A percentile compares a stretch with the other conserved stretches of the same genome.
phyloP scores from a whole-genome alignment of 2,329 filamentous ascomycete genomes.

The Talaromyces sp. region DNA sequence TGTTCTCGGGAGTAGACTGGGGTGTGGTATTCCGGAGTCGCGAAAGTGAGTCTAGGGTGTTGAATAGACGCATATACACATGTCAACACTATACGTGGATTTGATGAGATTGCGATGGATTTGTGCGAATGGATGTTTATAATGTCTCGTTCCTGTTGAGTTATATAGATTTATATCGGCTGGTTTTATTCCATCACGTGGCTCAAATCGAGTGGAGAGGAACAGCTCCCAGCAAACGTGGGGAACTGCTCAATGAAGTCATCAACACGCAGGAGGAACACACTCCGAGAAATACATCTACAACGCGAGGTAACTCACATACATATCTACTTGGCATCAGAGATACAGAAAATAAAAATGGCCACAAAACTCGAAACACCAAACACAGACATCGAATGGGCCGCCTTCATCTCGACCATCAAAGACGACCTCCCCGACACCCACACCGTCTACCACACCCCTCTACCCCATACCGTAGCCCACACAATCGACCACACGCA shows the following conservation, averaged over 20 bases:
- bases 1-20: slow-evolving; percentile 32
- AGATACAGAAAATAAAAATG: slow-evolving; percentile 7
- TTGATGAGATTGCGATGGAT: too few relatives aligned
- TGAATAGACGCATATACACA: background rate
- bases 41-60: background rate
- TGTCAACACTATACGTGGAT: background rate
- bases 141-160: too few relatives aligned
- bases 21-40: background rate
- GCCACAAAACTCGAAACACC: slow-evolving; percentile 19
- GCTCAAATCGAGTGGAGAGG: background rate
- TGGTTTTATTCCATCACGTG: background rate
- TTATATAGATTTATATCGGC: too few relatives aligned
- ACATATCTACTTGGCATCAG: too few relatives aligned
- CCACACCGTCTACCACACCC: slow-evolving; percentile 21
- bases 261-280: too few relatives aligned
- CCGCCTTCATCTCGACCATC: slow-evolving; percentile 24
- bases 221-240: background rate
- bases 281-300: too few relatives aligned
- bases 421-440: slow-evolving; percentile 24
- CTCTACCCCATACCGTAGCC: slow-evolving; percentile 26
- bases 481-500: slow-evolving; percentile 42
- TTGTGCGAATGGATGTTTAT: too few relatives aligned
- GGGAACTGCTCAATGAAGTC: slow-evolving; percentile 8
- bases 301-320: background rate
- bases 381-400: slow-evolving; percentile 31